phyloP scores from a whole-genome alignment of 441 rosid species.

The Bocquillonia castaneifolia region DNA sequence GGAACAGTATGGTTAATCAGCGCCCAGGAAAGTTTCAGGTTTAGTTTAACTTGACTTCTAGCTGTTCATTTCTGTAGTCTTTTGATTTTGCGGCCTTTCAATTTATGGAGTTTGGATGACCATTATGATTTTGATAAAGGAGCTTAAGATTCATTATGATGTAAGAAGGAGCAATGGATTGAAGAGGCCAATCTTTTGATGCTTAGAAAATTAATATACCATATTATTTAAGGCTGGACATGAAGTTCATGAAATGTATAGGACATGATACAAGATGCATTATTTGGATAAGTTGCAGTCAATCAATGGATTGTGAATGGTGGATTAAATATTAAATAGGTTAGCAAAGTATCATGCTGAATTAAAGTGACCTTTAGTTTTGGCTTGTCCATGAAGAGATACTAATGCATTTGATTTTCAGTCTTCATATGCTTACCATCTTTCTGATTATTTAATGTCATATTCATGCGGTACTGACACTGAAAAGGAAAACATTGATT shows the following conservation, averaged over 20 bases:
- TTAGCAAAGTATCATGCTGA: background rate
- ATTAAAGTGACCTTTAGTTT: background rate
- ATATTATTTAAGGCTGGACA: background rate
- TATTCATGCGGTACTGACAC: background rate
- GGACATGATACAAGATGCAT: background rate
- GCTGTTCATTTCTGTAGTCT: background rate
- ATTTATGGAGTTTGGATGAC: background rate
- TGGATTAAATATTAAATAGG: background rate
- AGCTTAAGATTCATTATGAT: background rate
- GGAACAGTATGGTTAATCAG: conserved; percentile 25
- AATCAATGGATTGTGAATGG: background rate
- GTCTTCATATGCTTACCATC: background rate
- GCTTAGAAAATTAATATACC: background rate
- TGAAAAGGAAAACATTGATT: background rate
- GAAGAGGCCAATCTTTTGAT: background rate
- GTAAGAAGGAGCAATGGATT: background rate
- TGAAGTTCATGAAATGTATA: background rate
- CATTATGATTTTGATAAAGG: background rate
- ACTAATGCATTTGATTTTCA: background rate
- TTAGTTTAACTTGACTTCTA: conserved; percentile 14
- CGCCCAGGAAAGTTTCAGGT: conserved; percentile 41
- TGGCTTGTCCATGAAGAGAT: background rate
- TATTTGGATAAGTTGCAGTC: background rate
- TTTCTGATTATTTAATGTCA: background rate
- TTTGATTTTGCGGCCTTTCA: background rate